Base-by-base conservation (phyloP, 2,329 filamentous ascomycete species). In the Aspergillus fumigatus region DNA sequence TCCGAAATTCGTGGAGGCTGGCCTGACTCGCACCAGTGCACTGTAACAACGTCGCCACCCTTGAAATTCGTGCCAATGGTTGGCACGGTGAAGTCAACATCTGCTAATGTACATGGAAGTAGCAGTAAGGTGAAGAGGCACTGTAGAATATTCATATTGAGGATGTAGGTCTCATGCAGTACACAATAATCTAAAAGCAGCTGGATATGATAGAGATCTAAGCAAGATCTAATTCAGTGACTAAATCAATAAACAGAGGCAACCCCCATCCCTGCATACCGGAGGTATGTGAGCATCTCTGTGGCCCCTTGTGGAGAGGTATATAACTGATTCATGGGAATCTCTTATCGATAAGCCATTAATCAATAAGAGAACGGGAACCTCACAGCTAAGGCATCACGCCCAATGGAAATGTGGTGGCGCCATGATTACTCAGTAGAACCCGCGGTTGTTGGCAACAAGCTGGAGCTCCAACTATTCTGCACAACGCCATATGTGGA, bases 21-120 rank as follows among this genome's bases (percentile, higher is more conserved):
- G 43, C 80, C 80, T 27, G 79, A 79, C 19, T 87, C 84, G 56
- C 77, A 75, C 84, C 84, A 88, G 61, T 77, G 73, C 19, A 86
- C 75, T 3, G 76, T 77, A 50, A 88, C 75, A 14, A 78, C 68
- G 53, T 77, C 74, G 48, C 80, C 82, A 17, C 75, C 79, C 49
- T 77, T 69, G 23, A 84, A 62, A 14, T 75, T 75, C 19, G 77
- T 74, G 50, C 83, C 84, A 23, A 80, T 76, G 29, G 74, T 71
- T 6, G 85, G 84, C 19, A 67, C 70, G 49, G 77, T 79, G 72
- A 88, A 83, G 53, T 80, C 69, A 60, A 85, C 74, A 63, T 82
- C 81, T 54, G 82, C 83, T 57, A 77, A 65, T 26, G 73, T 77
- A 56, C 73, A 65, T n/a, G 75, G 70, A 49, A 74, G 66, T 41